Conservation (phyloP, 2,329 filamentous ascomycete genomes). For the Paramyrothecium sp. region DNA sequence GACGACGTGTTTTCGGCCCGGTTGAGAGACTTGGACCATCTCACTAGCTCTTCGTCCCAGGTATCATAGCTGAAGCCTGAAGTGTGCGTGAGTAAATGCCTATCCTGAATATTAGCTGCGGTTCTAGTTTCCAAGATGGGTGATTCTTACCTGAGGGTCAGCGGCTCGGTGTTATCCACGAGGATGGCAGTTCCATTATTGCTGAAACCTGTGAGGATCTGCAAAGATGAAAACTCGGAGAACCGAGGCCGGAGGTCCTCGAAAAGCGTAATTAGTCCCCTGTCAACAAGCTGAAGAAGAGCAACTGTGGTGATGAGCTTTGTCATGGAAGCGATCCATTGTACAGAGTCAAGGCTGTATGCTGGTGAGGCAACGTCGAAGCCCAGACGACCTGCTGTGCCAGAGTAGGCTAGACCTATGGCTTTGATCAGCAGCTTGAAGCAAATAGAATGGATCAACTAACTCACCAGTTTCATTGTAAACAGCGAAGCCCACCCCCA, state of each 20-base stretch:
- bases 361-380: constrained; percentile 14
- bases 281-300: constrained; percentile 29
- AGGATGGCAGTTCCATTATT: constrained; percentile 21
- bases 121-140: neutral
- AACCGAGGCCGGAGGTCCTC: constrained; percentile 24
- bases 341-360: constrained; percentile 24
- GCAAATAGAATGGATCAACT: neutral
- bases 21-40: constrained; percentile 28
- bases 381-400: constrained; percentile 23
- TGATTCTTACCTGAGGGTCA: constrained; percentile 24
- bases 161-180: constrained; percentile 18
- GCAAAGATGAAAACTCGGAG: constrained; percentile 20
- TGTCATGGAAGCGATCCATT: constrained; percentile 30
- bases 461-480: neutral
- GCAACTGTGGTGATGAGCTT: constrained; percentile 30
- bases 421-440: neutral
- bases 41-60: constrained; percentile 25
- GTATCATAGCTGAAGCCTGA: constrained; percentile 36
- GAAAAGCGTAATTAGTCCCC: constrained; percentile 22
- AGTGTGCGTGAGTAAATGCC: constrained; percentile 39
- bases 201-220: constrained; percentile 22
- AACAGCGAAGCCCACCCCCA: neutral
- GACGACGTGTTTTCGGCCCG: constrained; percentile 17
- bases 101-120: constrained; percentile 9
- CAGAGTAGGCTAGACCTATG: constrained; percentile 24